Percentiles rank a stretch among this genome's conserved stretches.
Conservation (phyloP, 2,329 filamentous ascomycete genomes). For the Pseudocercospora vitis region DNA sequence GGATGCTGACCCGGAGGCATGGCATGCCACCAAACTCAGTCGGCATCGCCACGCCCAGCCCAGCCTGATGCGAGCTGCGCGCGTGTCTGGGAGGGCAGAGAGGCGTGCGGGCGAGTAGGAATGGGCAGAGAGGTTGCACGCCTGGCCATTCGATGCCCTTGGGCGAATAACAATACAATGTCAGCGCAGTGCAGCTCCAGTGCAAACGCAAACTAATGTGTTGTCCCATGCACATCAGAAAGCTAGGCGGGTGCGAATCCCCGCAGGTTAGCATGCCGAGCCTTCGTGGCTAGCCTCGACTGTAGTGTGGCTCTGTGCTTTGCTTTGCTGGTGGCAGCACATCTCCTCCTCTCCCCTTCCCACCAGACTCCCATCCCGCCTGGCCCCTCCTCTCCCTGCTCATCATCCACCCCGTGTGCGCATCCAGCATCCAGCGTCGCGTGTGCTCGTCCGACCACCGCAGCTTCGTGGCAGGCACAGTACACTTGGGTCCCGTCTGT, state of each 20-base stretch:
- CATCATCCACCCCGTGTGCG: neutral
- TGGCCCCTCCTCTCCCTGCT: neutral
- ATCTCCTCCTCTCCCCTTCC: neutral
- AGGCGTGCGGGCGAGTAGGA: neutral
- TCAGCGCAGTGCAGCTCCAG: neutral
- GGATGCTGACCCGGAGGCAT: constrained; percentile 1
- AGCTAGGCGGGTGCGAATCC: neutral
- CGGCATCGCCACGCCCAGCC: neutral
- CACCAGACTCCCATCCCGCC: neutral
- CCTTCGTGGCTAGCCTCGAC: too few relatives aligned
- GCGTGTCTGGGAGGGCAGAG: too few relatives aligned
- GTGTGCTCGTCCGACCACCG: neutral
- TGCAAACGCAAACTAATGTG: neutral
- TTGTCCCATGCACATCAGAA: neutral
- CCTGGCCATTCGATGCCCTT: neutral
- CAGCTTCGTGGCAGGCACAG: neutral
- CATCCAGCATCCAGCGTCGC: neutral
- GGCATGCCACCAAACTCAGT: neutral
- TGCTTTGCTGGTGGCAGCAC: neutral
- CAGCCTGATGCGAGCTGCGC: neutral
- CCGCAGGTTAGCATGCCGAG: too few relatives aligned
- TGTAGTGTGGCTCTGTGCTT: neutral
- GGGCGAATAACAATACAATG: neutral
- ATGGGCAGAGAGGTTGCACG: neutral
- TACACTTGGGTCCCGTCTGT: too few relatives aligned